Percentiles rank a stretch among this genome's conserved stretches.
Evolutionary conservation across 768 basidiomycete genomes (phyloP).

Genomic region (Nidularia pulvinata): DNA sequence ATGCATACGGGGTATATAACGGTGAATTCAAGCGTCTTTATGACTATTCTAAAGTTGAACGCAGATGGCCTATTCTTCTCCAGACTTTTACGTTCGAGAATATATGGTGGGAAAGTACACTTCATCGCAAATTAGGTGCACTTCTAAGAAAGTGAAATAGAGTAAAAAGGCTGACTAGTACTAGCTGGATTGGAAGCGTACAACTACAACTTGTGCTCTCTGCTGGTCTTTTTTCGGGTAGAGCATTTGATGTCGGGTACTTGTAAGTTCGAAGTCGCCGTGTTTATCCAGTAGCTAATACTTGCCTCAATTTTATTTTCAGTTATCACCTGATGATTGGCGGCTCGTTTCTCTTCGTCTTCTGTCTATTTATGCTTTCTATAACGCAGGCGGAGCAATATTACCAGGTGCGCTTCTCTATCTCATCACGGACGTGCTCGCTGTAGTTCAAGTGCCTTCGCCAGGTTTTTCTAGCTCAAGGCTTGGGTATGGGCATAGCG

Average conservation of each 20-base stretch:
- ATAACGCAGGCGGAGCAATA: constrained; percentile 19
- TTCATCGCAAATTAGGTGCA: too few species aligned
- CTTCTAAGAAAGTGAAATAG: too few species aligned
- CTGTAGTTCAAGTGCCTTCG: constrained; percentile 9
- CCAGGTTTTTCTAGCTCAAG: constrained; percentile 47
- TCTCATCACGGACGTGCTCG: background rate
- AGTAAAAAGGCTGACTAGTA: too few species aligned
- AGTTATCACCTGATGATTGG: constrained; percentile 19
- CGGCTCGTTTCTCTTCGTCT: constrained; percentile 9
- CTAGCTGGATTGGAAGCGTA: constrained; percentile 48
- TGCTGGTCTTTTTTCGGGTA: constrained; percentile 43
- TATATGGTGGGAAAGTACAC: too few species aligned
- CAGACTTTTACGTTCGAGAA: too few species aligned
- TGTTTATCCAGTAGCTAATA: too few species aligned
- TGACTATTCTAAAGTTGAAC: too few species aligned
- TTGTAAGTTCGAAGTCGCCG: constrained; percentile 27
- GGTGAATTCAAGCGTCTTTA: too few species aligned
- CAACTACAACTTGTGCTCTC: constrained; percentile 52
- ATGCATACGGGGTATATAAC: too few species aligned
- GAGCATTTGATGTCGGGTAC: constrained; percentile 51
- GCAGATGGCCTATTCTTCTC: too few species aligned
- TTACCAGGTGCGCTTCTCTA: constrained; percentile 3
- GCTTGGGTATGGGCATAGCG: constrained; percentile 32
- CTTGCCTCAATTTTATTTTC: background rate
- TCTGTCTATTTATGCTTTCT: constrained; percentile 25